Evolutionary conservation across 2,329 filamentous ascomycete genomes (phyloP).

Genomic region (Cladorrhinum sp.): DNA sequence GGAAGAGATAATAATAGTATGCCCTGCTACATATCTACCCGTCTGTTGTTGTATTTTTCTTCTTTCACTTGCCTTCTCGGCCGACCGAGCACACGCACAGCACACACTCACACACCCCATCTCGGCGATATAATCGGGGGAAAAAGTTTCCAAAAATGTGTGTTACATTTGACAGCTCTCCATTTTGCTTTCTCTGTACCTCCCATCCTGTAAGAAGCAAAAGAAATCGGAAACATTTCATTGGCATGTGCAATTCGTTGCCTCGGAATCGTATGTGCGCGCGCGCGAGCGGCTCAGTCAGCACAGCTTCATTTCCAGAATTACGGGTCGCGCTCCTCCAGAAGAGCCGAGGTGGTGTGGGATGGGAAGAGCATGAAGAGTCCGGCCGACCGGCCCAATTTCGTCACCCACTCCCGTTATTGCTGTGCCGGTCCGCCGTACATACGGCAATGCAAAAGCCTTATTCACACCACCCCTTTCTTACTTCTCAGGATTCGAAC

Average conservation of each 20-base stretch:
- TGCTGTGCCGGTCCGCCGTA: background rate
- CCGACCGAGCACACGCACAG: background rate
- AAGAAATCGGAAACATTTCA: background rate
- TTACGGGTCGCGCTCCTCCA: background rate
- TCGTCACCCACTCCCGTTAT: background rate
- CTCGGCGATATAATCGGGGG: background rate
- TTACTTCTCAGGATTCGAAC: too few species aligned
- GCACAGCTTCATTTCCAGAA: background rate
- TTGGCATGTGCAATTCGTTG: background rate
- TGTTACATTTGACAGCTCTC: background rate
- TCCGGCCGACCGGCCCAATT: background rate
- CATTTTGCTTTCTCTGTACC: too few species aligned
- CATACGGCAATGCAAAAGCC: background rate
- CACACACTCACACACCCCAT: background rate
- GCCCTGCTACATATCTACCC: too few species aligned
- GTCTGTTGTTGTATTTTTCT: too few species aligned
- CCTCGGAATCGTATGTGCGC: background rate
- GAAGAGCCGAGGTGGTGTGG: background rate
- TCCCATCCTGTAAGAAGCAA: too few species aligned
- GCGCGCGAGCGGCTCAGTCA: background rate
- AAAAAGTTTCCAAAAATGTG: background rate
- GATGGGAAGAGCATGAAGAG: background rate
- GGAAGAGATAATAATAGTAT: background rate
- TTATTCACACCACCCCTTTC: too few species aligned
- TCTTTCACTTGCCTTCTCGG: background rate